Evolutionary conservation across 176 grass and related monocot genomes (phyloP).

Genomic region (Carex myosuroides): DNA sequence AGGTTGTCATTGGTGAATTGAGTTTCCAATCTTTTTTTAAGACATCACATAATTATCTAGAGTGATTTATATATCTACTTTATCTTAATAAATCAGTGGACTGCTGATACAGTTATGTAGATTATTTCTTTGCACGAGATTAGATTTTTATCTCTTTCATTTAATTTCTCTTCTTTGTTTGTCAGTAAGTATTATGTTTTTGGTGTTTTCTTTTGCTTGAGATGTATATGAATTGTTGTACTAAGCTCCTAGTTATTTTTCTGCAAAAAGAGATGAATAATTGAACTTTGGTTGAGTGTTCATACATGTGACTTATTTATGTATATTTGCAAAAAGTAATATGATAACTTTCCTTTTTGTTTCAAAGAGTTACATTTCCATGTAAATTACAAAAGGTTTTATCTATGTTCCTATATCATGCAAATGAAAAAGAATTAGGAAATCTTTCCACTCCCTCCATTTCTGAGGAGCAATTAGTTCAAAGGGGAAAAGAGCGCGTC

Average conservation of each 20-base stretch:
- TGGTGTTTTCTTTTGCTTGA: no score
- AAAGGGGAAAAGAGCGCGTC: no score
- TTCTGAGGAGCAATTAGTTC: no score
- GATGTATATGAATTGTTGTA: no score
- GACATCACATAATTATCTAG: not conserved
- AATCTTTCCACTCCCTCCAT: no score
- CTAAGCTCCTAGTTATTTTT: not conserved
- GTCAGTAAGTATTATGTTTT: not conserved
- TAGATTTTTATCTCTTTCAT: not conserved
- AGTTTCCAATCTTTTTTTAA: not conserved
- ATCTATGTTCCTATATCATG: no score
- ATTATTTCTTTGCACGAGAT: not conserved
- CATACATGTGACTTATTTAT: no score
- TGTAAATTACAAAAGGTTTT: no score
- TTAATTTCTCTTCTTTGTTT: not conserved
- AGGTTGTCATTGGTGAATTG: not conserved
- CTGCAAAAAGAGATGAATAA: not conserved
- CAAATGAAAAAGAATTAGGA: no score
- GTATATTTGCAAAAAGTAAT: no score
- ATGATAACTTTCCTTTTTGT: no score
- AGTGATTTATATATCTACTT: not conserved
- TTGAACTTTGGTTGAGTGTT: not conserved
- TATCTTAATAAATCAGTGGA: conserved; percentile 1
- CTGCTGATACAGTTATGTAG: not conserved
- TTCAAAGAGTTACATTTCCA: no score